Evolutionary conservation across 129 eudicot genomes (phyloP).

Genomic region (Deinandra increscens): DNA sequence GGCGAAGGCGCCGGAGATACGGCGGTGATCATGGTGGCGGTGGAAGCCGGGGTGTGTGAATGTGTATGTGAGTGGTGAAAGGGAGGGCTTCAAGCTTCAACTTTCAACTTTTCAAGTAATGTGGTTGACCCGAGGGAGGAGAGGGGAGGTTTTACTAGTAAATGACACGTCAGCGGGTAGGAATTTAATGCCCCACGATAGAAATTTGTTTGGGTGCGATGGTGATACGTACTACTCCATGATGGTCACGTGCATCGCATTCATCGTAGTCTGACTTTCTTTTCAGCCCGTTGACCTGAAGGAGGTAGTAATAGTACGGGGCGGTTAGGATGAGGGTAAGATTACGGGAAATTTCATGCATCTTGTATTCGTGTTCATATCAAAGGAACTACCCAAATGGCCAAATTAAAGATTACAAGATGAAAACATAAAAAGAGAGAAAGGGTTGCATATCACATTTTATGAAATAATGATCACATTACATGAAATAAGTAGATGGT

Average conservation of each 20-base stretch:
- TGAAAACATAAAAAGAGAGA: too few species aligned
- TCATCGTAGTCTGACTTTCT: slow-evolving; percentile 17
- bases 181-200: slow-evolving; percentile 39
- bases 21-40: slow-evolving; percentile 28
- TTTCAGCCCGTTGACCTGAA: neutral
- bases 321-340: neutral
- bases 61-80: slow-evolving; percentile 20
- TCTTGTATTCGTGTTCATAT: too few species aligned
- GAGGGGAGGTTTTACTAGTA: slow-evolving; percentile 20
- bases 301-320: neutral
- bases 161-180: slow-evolving; percentile 36
- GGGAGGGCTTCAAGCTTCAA: too few species aligned
- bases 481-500: too few species aligned
- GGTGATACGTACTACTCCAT: slow-evolving; percentile 21
- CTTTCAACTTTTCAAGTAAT: too few species aligned
- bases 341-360: too few species aligned
- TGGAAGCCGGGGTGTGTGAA: neutral
- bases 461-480: too few species aligned
- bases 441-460: too few species aligned
- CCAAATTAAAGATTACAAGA: too few species aligned
- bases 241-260: slow-evolving; percentile 27
- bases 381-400: too few species aligned
- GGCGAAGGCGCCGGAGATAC: slow-evolving; percentile 26
- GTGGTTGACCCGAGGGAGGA: slow-evolving; percentile 27
- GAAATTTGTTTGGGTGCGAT: slow-evolving; percentile 28